Conservation (phyloP, 2,329 filamentous ascomycete genomes). For the Juglanconis sp. region DNA sequence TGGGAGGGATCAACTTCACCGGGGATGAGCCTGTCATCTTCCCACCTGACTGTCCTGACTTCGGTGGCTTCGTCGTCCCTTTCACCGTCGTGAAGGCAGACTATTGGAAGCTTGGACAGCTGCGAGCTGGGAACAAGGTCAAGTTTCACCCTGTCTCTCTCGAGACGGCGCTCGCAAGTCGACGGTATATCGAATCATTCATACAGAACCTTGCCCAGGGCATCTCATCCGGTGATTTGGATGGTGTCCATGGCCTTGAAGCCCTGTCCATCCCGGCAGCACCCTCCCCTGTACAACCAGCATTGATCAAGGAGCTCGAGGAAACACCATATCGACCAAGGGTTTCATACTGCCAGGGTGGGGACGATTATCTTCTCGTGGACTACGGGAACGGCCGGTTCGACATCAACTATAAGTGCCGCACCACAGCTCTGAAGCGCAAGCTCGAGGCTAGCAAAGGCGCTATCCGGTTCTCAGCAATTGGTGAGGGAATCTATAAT, state of each 20-base stretch:
- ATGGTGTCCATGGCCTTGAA: slow-evolving; percentile 3
- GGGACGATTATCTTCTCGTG: slow-evolving; percentile 52
- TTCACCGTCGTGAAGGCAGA: slow-evolving; percentile 56
- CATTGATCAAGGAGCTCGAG: slow-evolving; percentile 21
- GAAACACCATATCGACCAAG: slow-evolving; percentile 32
- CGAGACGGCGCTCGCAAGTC: slow-evolving; percentile 45
- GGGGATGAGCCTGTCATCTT: slow-evolving; percentile 61
- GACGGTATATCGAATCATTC: slow-evolving; percentile 41
- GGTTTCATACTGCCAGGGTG: slow-evolving; percentile 40
- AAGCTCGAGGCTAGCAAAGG: slow-evolving; percentile 34
- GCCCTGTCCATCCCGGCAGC: neutral
- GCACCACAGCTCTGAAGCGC: slow-evolving; percentile 51
- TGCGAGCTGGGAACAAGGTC: slow-evolving; percentile 56
- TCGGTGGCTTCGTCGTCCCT: slow-evolving; percentile 57
- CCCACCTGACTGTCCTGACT: slow-evolving; percentile 55
- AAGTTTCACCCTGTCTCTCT: slow-evolving; percentile 48
- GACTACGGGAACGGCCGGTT: slow-evolving; percentile 56
- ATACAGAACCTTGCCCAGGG: slow-evolving; percentile 24
- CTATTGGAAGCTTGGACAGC: slow-evolving; percentile 59
- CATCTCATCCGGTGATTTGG: slow-evolving; percentile 1
- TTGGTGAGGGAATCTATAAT: slow-evolving; percentile 37
- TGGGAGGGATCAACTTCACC: slow-evolving; percentile 58
- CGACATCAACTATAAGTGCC: slow-evolving; percentile 54
- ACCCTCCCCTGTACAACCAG: neutral
- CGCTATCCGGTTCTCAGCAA: slow-evolving; percentile 30